These are phyloP conservation scores for Diaporthe vexans DNA, from an alignment of 2,329 filamentous ascomycete species.

Conservation along the genomic window DNA sequence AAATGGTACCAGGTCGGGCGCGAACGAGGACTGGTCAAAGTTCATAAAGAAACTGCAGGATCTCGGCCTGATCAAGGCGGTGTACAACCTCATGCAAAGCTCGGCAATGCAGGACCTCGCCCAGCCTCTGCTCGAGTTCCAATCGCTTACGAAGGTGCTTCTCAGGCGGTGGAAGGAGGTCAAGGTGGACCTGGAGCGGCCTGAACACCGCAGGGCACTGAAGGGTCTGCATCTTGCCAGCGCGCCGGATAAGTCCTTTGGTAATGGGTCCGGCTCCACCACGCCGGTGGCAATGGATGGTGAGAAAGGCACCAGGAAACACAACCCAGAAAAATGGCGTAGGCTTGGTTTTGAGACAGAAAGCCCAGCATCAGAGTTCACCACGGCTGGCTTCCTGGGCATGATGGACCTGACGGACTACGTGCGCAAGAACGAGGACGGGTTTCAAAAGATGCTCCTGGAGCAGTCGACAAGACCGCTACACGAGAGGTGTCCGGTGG, in stretches of 20 bases:
- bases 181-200: slow-evolving; percentile 84
- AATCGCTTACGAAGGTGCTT: slow-evolving; percentile 89
- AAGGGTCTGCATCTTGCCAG: slow-evolving; percentile 89
- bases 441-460: slow-evolving; percentile 90
- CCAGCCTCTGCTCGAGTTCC: slow-evolving; percentile 92
- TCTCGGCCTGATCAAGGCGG: slow-evolving; percentile 90
- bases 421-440: slow-evolving; percentile 90
- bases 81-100: slow-evolving; percentile 94
- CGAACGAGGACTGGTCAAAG: slow-evolving; percentile 87
- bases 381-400: slow-evolving; percentile 87
- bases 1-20: slow-evolving; percentile 51
- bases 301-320: slow-evolving; percentile 75
- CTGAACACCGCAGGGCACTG: slow-evolving; percentile 89
- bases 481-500: slow-evolving; percentile 86
- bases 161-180: slow-evolving; percentile 91
- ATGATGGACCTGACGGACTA: slow-evolving; percentile 99
- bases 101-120: slow-evolving; percentile 91
- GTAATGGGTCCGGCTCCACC: slow-evolving; percentile 56
- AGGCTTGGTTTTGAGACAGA: slow-evolving; percentile 93
- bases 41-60: slow-evolving; percentile 96
- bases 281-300: slow-evolving; percentile 51
- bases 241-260: slow-evolving; percentile 71
- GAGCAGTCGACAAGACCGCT: slow-evolving; percentile 85
- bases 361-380: slow-evolving; percentile 88
- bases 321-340: slow-evolving; percentile 94